Evolutionary conservation across 176 grass and related monocot genomes (phyloP).

Genomic region (Echinochloa phyllopogon): DNA sequence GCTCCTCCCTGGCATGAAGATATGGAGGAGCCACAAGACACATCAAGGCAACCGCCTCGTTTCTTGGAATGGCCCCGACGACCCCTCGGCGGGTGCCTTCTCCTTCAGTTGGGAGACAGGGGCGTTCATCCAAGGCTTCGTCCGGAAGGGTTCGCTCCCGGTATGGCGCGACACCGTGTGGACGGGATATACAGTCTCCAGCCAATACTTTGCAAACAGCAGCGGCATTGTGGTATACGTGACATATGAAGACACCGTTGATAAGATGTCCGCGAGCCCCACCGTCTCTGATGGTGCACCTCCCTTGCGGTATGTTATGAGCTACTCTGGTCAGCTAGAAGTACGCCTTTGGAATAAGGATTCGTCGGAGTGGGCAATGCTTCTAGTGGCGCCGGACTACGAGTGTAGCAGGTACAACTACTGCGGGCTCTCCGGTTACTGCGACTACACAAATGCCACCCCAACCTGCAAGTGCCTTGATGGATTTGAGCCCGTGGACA

Average conservation of each 20-base stretch:
- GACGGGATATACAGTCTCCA: neutral
- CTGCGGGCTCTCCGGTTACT: conserved; percentile 12
- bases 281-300: neutral
- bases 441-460: neutral
- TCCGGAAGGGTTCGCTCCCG: conserved; percentile 25
- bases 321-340: neutral
- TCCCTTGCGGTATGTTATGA: neutral
- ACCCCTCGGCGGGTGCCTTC: conserved; percentile 44
- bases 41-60: neutral
- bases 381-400: neutral
- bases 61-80: conserved; percentile 40
- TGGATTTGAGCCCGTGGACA: conserved; percentile 20
- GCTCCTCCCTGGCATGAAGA: conserved; percentile 34
- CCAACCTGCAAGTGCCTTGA: conserved; percentile 35
- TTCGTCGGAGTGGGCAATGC: neutral
- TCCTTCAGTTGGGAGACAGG: conserved; percentile 5
- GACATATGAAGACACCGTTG: neutral
- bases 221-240: neutral
- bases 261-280: neutral
- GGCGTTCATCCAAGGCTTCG: neutral
- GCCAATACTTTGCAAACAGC: neutral
- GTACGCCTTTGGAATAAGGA: neutral
- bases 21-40: neutral
- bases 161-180: neutral
- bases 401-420: neutral